These are phyloP conservation scores for Eucalyptus erythrocorys DNA, from an alignment of 345 rosid genomes.

Conservation along the genomic window DNA sequence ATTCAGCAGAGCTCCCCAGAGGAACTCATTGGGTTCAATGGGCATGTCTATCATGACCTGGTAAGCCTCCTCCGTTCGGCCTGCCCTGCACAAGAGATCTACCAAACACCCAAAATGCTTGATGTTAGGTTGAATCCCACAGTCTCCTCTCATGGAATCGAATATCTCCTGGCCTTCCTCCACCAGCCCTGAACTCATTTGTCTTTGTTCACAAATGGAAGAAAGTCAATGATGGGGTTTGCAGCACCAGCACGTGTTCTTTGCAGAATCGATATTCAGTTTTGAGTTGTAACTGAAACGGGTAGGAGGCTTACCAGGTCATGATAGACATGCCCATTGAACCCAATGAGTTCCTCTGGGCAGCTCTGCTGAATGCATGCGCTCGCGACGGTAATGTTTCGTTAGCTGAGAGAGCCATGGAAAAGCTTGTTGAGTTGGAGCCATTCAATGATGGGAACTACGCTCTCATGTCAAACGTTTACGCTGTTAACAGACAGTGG, in stretches of 20 bases:
- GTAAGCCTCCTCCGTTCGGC: constrained; percentile 46
- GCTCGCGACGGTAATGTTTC: neutral
- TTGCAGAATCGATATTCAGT: no score
- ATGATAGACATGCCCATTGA: constrained; percentile 27
- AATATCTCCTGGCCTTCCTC: constrained; percentile 26
- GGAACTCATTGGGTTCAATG: constrained; percentile 19
- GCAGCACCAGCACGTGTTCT: no score
- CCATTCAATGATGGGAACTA: neutral
- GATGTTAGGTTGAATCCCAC: constrained; percentile 35
- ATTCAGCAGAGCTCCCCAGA: constrained; percentile 49
- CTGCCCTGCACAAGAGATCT: constrained; percentile 71
- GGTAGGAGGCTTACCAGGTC: constrained; percentile 47
- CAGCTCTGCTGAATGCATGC: constrained; percentile 28
- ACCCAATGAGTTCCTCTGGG: constrained; percentile 41
- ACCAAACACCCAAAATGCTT: constrained; percentile 57
- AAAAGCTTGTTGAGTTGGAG: neutral
- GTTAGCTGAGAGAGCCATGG: neutral
- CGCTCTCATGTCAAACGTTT: neutral
- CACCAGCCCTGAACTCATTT: constrained; percentile 43
- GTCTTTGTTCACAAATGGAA: no score
- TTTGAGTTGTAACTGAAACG: neutral
- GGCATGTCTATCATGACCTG: constrained; percentile 33
- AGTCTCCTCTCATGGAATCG: constrained; percentile 23
- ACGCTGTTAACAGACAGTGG: neutral
- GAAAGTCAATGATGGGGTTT: no score